Base-by-base conservation (phyloP, 495 filamentous ascomycete species). In the Penicillium samsonianum region DNA sequence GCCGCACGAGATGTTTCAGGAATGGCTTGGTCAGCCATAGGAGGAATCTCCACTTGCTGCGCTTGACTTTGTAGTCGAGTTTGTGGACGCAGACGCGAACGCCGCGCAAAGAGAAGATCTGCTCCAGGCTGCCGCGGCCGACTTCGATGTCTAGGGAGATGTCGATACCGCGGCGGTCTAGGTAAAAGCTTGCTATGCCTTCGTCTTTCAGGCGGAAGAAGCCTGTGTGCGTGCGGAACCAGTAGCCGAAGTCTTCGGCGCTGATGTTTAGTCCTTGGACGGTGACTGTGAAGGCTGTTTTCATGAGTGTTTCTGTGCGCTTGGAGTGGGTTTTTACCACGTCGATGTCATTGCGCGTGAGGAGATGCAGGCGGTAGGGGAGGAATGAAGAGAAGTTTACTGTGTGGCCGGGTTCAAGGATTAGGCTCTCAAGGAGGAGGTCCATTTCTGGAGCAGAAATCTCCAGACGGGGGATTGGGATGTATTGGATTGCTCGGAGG, bases 321-420 rank as follows among this genome's bases (percentile, higher is more conserved):
- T 79, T 79, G 60, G 90, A 88, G 54, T 87, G 85, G 20, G 85
- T 86, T 69, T 95, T 95, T 55, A 86, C 79, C 50, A 98, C 84
- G 58, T 94, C 89, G 40, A 98, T 76, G 64, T 95, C 88, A 62
- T 92, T 96, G 69, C 86, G 88, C 0, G 90, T 91, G 60, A 91
- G 85, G 37, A 96, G 74, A 38, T 87, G 85, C 52, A 96, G 79
- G 38, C 86, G 83, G 71, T 90, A 92, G 0, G 93, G 93, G 14
- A 96, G 83, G 81, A 98, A 96, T 0, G 91, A 96, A 3, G 88
- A 87, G 59, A 85, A 81, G 67, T 96, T 94, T 60, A 96, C 80
- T 3, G 91, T 94, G 31, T 76, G 79, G 20, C 93, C 93, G 0
- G 93, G 93, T 61, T 98, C 92, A 35, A 98, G 77, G 50, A 98